Base-by-base conservation (phyloP, 1,284 basidiomycete species). In the Rhodotorula sp. region DNA sequence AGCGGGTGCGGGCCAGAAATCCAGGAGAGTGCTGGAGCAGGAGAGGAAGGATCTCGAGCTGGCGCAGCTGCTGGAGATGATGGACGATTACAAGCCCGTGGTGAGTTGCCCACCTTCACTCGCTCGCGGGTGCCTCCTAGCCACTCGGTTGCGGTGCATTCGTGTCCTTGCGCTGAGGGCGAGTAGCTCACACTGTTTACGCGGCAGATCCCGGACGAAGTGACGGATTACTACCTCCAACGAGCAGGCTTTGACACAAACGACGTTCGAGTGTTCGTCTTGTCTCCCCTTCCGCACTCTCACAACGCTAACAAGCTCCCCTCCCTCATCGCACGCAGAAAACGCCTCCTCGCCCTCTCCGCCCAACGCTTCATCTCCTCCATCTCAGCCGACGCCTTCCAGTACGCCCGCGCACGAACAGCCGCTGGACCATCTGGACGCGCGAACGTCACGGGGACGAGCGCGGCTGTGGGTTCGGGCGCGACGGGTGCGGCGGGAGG, bases 361-460 rank as follows among this genome's bases (percentile, higher is more conserved):
- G 93, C 95, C 0, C 96, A 99, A 80, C 99, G 99, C 79, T 99
- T 99, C 79, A 89, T 99, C 53, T 91, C 93, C 18, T 96, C 99
- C 80, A 95, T 99, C 72, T 91, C 95, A 4, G 87, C 91, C 15
- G 96, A 99, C 80, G 94, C 96, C 22, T 99, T 93, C 81, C 94
- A 98, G 78, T 96, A 98, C 80, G 95, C 96, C 6, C 89, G 95
- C 34, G 92, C 99, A 77, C 87, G 96, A 64, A 92, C 80, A 64
- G 84, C 81, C 70, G 84, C 78, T 59, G 82, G 76, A 28, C 82
- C 82, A 0, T 78, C 78, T 7, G 81, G 83, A 10, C n/a, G 64
- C 7, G 53, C 58, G n/a, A 44, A 44, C 40, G 40, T 44, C 11
- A 44, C 40, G 7, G 40, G 40, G 10, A 44, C 40, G 40, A 44